Conservation (phyloP, 2,329 filamentous ascomycete genomes). For the Fusarium neocosmosporiellum region DNA sequence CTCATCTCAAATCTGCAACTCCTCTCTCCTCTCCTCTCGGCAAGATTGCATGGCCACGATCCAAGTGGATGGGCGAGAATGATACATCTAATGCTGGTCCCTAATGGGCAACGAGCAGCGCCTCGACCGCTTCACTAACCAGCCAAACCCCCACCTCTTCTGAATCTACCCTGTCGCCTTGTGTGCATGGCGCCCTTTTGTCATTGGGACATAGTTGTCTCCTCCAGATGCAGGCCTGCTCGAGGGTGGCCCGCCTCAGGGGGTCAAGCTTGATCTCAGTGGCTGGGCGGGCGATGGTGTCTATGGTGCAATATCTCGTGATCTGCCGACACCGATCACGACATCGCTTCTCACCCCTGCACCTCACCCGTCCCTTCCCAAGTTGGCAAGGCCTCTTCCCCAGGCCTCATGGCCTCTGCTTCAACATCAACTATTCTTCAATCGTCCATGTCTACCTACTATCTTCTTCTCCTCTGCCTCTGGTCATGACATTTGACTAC, state of each 20-base stretch:
- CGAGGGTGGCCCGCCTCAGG: slow-evolving; percentile 36
- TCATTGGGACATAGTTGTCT: slow-evolving; percentile 40
- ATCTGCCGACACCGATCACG: slow-evolving; percentile 52
- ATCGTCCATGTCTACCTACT: slow-evolving; percentile 29
- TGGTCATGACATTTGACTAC: slow-evolving; percentile 37
- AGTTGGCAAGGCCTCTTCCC: slow-evolving; percentile 42
- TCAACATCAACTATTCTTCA: slow-evolving; percentile 37
- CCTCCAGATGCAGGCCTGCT: slow-evolving; percentile 31
- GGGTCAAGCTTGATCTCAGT: slow-evolving; percentile 38
- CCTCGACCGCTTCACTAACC: slow-evolving; percentile 18
- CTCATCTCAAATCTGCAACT: slow-evolving; percentile 6
- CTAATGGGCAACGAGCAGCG: slow-evolving; percentile 27
- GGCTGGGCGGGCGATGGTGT: slow-evolving; percentile 54
- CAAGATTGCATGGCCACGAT: slow-evolving; percentile 15
- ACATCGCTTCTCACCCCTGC: slow-evolving; percentile 40
- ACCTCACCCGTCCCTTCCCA: slow-evolving; percentile 39
- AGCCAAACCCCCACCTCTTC: slow-evolving; percentile 27
- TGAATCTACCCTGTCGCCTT: slow-evolving; percentile 26
- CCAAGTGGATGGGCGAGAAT: slow-evolving; percentile 36
- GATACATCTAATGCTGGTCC: slow-evolving; percentile 23
- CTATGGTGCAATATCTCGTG: slow-evolving; percentile 74
- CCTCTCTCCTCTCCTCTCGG: slow-evolving; percentile 9
- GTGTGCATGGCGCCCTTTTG: slow-evolving; percentile 23
- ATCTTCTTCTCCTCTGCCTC: slow-evolving; percentile 18
- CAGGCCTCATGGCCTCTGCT: slow-evolving; percentile 30